Evolutionary conservation across 2,329 filamentous ascomycete species (phyloP).

Genomic region (Hypoxylon sp.): DNA sequence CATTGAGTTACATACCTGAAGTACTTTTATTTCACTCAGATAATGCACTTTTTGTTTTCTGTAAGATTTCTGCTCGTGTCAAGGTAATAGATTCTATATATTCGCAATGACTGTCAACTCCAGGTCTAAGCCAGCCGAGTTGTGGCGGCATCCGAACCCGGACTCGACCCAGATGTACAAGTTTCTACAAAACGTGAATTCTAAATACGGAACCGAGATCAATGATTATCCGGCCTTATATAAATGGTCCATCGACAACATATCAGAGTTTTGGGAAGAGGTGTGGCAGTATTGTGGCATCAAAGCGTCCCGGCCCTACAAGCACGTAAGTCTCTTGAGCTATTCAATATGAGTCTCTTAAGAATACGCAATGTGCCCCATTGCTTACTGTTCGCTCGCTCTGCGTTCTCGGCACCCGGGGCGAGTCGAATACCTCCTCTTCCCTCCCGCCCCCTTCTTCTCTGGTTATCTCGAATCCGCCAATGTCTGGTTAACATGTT

Average conservation of each 20-base stretch:
- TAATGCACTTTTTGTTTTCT: background rate
- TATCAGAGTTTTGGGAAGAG: constrained; percentile 85
- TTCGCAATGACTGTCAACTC: constrained; percentile 47
- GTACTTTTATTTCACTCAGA: background rate
- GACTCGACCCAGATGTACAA: constrained; percentile 78
- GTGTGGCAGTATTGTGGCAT: constrained; percentile 88
- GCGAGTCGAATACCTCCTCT: background rate
- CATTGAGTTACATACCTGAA: background rate
- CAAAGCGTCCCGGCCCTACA: constrained; percentile 74
- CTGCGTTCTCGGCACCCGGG: background rate
- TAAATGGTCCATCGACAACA: constrained; percentile 85
- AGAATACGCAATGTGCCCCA: background rate
- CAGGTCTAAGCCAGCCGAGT: constrained; percentile 59
- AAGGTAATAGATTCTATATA: background rate
- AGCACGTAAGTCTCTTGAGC: constrained; percentile 65
- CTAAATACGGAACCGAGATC: constrained; percentile 75
- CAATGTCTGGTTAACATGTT: constrained; percentile 15
- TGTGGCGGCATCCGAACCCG: constrained; percentile 81
- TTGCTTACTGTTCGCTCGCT: background rate
- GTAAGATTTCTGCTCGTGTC: background rate
- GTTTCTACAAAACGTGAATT: constrained; percentile 79
- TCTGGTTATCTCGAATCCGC: background rate
- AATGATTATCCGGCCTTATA: constrained; percentile 82
- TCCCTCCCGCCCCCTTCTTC: too few species aligned
- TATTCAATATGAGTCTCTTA: constrained; percentile 4